Evolutionary conservation across 2,329 filamentous ascomycete genomes (phyloP).

Genomic region (Fusarium musae): DNA sequence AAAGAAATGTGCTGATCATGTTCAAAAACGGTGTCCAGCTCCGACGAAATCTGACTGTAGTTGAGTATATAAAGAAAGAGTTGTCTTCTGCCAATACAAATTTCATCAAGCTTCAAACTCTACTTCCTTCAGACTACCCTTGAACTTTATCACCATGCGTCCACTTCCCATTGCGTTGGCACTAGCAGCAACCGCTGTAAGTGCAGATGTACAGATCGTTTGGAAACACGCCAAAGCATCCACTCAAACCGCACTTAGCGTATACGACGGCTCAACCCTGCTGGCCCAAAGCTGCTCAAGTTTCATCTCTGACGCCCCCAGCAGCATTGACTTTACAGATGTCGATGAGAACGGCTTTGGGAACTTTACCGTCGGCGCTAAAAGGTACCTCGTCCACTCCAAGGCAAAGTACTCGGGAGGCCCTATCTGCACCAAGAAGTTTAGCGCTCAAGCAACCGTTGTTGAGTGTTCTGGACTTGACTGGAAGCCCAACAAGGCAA

Average conservation of each 20-base stretch:
- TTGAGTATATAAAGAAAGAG: neutral
- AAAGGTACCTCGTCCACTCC: neutral
- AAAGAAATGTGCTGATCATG: neutral
- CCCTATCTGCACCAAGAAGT: neutral
- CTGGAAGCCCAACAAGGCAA: neutral
- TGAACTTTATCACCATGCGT: neutral
- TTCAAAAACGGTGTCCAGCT: neutral
- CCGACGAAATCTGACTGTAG: too few relatives aligned
- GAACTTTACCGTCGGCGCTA: neutral
- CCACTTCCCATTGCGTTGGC: neutral
- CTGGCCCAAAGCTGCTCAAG: neutral
- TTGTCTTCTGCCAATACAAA: neutral
- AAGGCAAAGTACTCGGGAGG: neutral
- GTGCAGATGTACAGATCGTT: neutral
- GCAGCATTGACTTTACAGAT: neutral
- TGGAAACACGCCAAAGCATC: neutral
- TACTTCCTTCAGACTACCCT: neutral
- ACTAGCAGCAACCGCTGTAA: neutral
- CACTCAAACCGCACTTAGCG: neutral
- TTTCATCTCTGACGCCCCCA: neutral
- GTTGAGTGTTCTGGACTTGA: neutral
- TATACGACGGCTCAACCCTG: neutral
- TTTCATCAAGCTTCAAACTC: neutral
- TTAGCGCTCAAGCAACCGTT: neutral
- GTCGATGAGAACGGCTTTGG: conserved; percentile 2